Evolutionary conservation across 2,329 filamentous ascomycete species (phyloP).

Genomic region (Ilyonectria mors-panacis): DNA sequence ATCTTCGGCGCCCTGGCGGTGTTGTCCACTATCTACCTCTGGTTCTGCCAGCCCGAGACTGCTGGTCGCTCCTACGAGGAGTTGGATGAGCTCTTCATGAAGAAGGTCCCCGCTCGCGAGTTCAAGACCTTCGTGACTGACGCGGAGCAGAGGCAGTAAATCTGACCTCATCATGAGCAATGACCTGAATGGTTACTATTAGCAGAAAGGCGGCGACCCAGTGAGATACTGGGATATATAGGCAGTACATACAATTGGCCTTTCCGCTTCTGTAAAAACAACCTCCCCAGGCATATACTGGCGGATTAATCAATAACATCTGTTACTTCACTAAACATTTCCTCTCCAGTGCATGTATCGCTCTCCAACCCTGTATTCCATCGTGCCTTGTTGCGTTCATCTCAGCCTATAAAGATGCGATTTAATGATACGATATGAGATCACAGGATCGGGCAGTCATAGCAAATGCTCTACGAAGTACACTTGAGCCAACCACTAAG

Average conservation of each 20-base stretch:
- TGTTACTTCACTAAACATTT: neutral
- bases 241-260: neutral
- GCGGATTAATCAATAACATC: conserved; percentile 23
- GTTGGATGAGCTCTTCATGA: conserved; percentile 47
- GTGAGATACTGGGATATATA: conserved; percentile 1
- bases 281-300: conserved; percentile 1
- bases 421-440: too few species aligned
- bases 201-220: neutral
- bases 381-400: too few species aligned
- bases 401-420: too few species aligned
- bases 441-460: too few species aligned
- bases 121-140: conserved; percentile 45
- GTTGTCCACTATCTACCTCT: conserved; percentile 51
- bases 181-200: conserved; percentile 8
- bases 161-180: neutral
- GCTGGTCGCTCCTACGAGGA: conserved; percentile 46
- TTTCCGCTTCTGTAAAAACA: neutral
- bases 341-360: neutral
- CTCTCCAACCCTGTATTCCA: neutral
- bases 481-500: too few species aligned
- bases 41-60: conserved; percentile 56
- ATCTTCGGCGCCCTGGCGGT: conserved; percentile 54
- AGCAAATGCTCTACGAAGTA: too few species aligned
- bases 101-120: conserved; percentile 43
- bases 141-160: conserved; percentile 24